Evolutionary conservation across 495 filamentous ascomycete genomes (phyloP), one percentile per base, ranked within the genome.

Genomic region (Filosporella fistucella): DNA sequence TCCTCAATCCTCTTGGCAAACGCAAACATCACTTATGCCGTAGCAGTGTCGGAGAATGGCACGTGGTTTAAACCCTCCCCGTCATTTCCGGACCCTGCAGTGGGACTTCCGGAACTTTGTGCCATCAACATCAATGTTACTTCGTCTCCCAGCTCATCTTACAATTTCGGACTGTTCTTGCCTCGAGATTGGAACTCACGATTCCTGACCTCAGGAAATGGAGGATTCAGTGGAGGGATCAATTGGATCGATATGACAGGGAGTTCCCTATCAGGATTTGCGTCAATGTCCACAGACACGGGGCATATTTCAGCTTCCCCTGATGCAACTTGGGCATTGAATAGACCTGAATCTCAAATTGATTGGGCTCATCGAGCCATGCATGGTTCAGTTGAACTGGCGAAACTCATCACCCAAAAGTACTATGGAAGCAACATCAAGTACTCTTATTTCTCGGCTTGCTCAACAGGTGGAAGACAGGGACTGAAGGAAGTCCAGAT

Each of bases 381-480:
- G 47, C 74, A 78, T 48, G 68, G 65, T 1, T 68, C 74, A 0
- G 68, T 74, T 6, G 60, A 56, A 16, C 45, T 70, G 6, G 64
- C 49, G 10, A 69, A 70, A 36, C 37, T 40, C 7, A 50, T 75
- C 11, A 60, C 58, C 0, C 49, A 53, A 6, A 57, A 55, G 3
- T 82, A 72, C 63, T 77, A 80, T 49, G 63, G 59, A 13, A 54
- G 41, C 0, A 24, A 55, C 2, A 58, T 70, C 41, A 52, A 56
- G 5, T 70, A 76, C 46, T 71, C 66, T 8, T 83, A 83, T 55
- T 83, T 72, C 51, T 60, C 60, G 3, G 71, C 71, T 13, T 85
- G 78, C 59, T 81, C 77, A 0, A 81, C 76, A 0, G 79, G 79
- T 23, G 80, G 80, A 10, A 63, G 76, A 0, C 77, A 82, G 51